Conservation (phyloP, 108 stramenopile species). For the Mediolabrus comicus region DNA sequence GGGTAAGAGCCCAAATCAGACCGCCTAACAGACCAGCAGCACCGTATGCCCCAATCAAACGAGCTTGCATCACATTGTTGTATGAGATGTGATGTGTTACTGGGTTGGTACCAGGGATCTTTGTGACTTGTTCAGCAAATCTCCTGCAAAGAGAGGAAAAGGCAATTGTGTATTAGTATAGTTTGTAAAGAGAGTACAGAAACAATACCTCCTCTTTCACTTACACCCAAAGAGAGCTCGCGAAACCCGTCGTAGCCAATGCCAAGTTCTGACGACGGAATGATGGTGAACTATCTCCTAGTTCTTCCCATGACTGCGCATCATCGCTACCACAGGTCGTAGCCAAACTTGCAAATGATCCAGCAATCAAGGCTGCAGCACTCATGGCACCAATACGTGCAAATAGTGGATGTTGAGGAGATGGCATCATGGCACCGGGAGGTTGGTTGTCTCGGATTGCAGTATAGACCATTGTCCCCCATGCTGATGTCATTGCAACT, state of each 20-base stretch:
- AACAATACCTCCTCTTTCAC: no score
- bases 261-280: conserved; percentile 20
- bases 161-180: no score
- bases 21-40: background rate
- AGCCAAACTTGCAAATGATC: background rate
- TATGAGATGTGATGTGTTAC: conserved; percentile 9
- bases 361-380: background rate
- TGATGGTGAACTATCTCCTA: background rate
- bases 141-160: conserved; percentile 13
- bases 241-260: conserved; percentile 4
- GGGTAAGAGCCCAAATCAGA: conserved; percentile 2
- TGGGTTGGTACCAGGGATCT: conserved; percentile 20
- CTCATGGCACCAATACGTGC: conserved; percentile 15
- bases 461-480: conserved; percentile 7
- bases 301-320: conserved; percentile 11
- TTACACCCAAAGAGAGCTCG: conserved; percentile 17
- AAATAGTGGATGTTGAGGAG: background rate
- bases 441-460: conserved; percentile 20
- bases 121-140: conserved; percentile 9
- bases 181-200: no score
- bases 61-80: conserved; percentile 1
- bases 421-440: conserved; percentile 14
- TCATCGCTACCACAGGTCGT: background rate
- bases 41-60: background rate
- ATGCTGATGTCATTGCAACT: background rate